A percentile compares a stretch with the other conserved stretches of the same genome.
Conservation (phyloP, 805 yeast genomes). For the Starmera caribaea region DNA sequence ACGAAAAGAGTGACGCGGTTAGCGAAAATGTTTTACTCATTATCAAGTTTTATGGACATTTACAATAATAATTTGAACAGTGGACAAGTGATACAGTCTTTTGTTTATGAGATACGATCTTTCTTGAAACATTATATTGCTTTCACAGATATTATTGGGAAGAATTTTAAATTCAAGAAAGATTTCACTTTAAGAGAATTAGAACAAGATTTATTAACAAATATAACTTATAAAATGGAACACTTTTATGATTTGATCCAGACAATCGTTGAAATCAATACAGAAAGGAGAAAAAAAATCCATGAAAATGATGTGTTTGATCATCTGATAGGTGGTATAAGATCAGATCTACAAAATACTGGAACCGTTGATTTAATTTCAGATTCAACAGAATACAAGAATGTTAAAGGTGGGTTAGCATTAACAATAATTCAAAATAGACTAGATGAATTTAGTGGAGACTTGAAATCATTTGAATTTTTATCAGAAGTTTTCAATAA, state of each 20-base stretch:
- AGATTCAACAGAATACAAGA: slow-evolving; percentile 40
- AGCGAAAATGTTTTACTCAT: slow-evolving; percentile 55
- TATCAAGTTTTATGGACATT: slow-evolving; percentile 49
- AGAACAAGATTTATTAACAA: slow-evolving; percentile 37
- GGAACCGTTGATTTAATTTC: slow-evolving; percentile 41
- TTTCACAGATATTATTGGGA: slow-evolving; percentile 37
- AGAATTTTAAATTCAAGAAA: slow-evolving; percentile 36
- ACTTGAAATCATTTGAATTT: slow-evolving; percentile 42
- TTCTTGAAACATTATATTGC: slow-evolving; percentile 28
- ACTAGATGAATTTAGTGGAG: slow-evolving; percentile 55
- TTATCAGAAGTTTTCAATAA: slow-evolving; percentile 42
- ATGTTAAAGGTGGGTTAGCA: slow-evolving; percentile 73
- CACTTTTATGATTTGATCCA: slow-evolving; percentile 51
- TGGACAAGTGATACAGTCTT: slow-evolving; percentile 68
- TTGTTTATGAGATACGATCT: slow-evolving; percentile 50
- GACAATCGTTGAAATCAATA: slow-evolving; percentile 38
- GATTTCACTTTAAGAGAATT: slow-evolving; percentile 51
- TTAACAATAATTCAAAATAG: slow-evolving; percentile 51
- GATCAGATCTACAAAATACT: slow-evolving; percentile 25
- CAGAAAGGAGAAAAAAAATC: slow-evolving; percentile 24
- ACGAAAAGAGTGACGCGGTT: slow-evolving; percentile 47
- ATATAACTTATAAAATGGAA: slow-evolving; percentile 30
- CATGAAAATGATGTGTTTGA: slow-evolving; percentile 27
- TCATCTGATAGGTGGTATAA: slow-evolving; percentile 32
- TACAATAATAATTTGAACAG: slow-evolving; percentile 39